Evolutionary conservation across 345 rosid species (phyloP).

Genomic region (Gossypium mustelinum): DNA sequence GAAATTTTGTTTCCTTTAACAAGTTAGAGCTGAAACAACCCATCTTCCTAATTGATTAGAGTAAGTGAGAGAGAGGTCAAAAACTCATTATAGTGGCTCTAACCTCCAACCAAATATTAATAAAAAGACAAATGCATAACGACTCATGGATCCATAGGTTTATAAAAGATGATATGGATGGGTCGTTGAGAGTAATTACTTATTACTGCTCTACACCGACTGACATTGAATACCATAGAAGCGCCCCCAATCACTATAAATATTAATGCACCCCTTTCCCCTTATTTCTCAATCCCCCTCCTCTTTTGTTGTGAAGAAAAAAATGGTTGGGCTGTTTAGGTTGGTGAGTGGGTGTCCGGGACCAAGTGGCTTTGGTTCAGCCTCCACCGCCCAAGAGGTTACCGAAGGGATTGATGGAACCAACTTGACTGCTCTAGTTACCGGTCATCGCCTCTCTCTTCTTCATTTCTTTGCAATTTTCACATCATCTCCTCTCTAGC

Average conservation of each 20-base stretch:
- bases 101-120: too few species aligned
- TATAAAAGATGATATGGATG: too few species aligned
- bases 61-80: too few species aligned
- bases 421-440: constrained; percentile 65
- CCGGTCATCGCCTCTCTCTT: constrained; percentile 39
- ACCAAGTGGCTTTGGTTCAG: constrained; percentile 85
- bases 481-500: neutral
- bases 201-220: constrained; percentile 20
- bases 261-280: neutral
- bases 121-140: too few species aligned
- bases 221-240: neutral
- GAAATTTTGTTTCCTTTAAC: too few species aligned
- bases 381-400: constrained; percentile 78
- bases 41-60: too few species aligned
- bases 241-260: constrained; percentile 11
- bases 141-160: too few species aligned
- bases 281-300: neutral
- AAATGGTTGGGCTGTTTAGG: constrained; percentile 40
- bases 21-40: too few species aligned
- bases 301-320: neutral
- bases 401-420: constrained; percentile 60
- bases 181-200: constrained; percentile 12
- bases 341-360: constrained; percentile 69
- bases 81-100: too few species aligned
- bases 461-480: neutral